A percentile compares a stretch with the other conserved stretches of the same genome.
These are phyloP conservation scores for Fusarium circinatum DNA, from an alignment of 2,329 filamentous ascomycete genomes.

Conservation along the genomic window DNA sequence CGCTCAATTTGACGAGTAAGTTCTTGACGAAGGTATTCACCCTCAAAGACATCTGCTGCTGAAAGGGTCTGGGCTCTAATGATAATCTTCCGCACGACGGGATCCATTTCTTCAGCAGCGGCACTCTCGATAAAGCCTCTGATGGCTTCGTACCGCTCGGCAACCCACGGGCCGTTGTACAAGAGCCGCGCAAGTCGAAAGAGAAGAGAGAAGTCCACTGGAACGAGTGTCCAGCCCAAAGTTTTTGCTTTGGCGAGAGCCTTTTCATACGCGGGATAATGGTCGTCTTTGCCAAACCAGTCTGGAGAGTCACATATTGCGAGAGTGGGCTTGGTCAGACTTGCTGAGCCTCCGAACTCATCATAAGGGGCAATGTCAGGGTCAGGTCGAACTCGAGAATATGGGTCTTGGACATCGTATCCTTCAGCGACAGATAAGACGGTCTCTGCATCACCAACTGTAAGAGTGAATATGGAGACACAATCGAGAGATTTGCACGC, in stretches of 20 bases:
- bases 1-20: conserved; percentile 55
- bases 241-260: conserved; percentile 51
- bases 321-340: conserved; percentile 44
- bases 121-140: conserved; percentile 54
- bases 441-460: conserved; percentile 59
- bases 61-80: conserved; percentile 53
- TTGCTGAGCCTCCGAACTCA: conserved; percentile 46
- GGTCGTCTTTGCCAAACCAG: conserved; percentile 49
- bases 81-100: conserved; percentile 50
- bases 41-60: conserved; percentile 59
- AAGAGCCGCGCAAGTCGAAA: conserved; percentile 63
- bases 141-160: conserved; percentile 65
- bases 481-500: conserved; percentile 68
- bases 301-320: conserved; percentile 55
- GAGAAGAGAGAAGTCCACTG: conserved; percentile 60
- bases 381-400: conserved; percentile 55
- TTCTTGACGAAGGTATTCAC: conserved; percentile 50
- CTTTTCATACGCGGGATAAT: conserved; percentile 56
- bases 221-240: conserved; percentile 54
- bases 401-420: conserved; percentile 61
- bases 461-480: conserved; percentile 63
- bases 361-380: background rate
- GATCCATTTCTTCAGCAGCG: conserved; percentile 47
- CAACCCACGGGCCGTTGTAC: conserved; percentile 67
- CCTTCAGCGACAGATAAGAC: conserved; percentile 61